These are phyloP conservation scores for Botrytis elliptica DNA, from an alignment of 2,329 filamentous ascomycete species.

Conservation along the genomic window DNA sequence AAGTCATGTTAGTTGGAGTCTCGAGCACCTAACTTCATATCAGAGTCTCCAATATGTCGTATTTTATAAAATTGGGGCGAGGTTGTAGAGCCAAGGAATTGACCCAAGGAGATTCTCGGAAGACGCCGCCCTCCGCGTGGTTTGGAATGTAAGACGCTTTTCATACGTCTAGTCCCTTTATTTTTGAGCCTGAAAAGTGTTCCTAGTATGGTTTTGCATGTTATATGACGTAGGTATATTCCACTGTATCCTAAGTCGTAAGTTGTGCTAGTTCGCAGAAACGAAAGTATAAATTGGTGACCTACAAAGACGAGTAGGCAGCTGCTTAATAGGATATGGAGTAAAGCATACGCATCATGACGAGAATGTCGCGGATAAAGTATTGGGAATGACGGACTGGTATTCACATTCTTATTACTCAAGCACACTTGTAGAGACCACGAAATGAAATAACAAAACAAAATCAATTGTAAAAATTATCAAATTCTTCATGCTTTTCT, in stretches of 20 bases:
- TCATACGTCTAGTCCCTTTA: background rate
- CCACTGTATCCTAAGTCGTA: background rate
- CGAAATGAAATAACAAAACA: background rate
- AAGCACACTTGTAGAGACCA: background rate
- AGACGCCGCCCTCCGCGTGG: slow-evolving; percentile 1
- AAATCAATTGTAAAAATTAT: slow-evolving; percentile 5
- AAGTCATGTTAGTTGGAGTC: background rate
- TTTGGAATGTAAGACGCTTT: background rate
- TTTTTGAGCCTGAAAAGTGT: background rate
- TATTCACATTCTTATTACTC: background rate
- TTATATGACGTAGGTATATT: background rate
- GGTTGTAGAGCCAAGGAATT: background rate
- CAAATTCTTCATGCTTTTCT: slow-evolving; percentile 19
- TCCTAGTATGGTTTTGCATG: background rate
- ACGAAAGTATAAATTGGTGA: background rate
- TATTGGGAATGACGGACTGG: background rate
- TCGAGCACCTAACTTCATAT: background rate
- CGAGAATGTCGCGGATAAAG: background rate
- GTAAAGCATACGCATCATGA: background rate
- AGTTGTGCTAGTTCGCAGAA: background rate
- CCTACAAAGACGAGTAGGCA: too few relatives aligned
- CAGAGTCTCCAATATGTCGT: background rate
- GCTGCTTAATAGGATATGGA: background rate
- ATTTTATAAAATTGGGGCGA: background rate
- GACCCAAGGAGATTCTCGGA: background rate